phyloP scores from a whole-genome alignment of 2,329 filamentous ascomycete genomes.

The Aspergillus pseudotamarii region DNA sequence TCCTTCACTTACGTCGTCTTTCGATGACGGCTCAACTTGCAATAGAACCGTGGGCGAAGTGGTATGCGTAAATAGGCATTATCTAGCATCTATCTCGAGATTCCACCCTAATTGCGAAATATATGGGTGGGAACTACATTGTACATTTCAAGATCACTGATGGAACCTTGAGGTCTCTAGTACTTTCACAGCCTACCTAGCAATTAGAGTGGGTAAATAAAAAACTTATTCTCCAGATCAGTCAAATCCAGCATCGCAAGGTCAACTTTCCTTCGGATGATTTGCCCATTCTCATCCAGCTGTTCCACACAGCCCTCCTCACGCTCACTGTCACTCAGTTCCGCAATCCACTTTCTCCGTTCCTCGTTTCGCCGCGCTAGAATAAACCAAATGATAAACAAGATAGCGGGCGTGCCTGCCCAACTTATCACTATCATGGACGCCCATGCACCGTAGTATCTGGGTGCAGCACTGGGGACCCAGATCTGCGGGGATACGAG shows the following conservation, averaged over 20 bases:
- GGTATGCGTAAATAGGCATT: not conserved
- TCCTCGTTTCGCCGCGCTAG: not conserved
- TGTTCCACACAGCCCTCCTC: conserved; percentile 6
- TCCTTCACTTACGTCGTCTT: not conserved
- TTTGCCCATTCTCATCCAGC: conserved; percentile 8
- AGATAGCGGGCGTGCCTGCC: not conserved
- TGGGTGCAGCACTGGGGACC: not conserved
- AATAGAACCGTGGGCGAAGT: not conserved
- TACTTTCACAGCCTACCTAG: too few species aligned
- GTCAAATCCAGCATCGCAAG: conserved; percentile 7
- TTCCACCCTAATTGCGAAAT: too few species aligned
- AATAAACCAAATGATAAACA: not conserved
- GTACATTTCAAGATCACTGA: too few species aligned
- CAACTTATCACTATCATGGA: conserved; percentile 2
- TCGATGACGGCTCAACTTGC: not conserved
- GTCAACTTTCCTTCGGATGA: conserved; percentile 3
- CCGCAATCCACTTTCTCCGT: not conserved
- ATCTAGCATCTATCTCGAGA: too few species aligned
- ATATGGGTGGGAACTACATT: too few species aligned
- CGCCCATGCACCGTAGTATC: conserved; percentile 1
- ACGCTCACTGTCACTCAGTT: not conserved
- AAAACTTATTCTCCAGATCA: conserved; percentile 7
- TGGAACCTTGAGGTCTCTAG: too few species aligned
- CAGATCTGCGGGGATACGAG: conserved; percentile 9
- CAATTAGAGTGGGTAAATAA: not conserved